These are phyloP conservation scores for Populus hybrid DNA, from an alignment of 441 rosid genomes.

Conservation along the genomic window DNA sequence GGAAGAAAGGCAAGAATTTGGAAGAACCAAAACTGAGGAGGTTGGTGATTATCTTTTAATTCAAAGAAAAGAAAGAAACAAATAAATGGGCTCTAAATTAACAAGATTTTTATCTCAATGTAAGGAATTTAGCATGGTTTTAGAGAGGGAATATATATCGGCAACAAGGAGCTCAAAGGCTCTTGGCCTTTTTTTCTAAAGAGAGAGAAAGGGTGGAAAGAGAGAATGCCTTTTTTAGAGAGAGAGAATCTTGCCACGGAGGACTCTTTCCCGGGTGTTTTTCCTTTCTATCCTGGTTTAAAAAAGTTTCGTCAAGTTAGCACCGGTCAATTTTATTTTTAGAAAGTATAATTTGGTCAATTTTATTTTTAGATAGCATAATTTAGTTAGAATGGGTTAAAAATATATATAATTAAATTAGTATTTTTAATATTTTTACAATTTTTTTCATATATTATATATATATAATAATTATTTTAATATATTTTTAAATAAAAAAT, in stretches of 20 bases:
- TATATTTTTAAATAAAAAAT: no score
- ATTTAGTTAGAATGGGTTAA: no score
- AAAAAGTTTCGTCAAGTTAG: conserved; percentile 6
- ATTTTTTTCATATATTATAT: no score
- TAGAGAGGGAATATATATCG: background rate
- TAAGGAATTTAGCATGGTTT: background rate
- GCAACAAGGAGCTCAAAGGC: conserved; percentile 16
- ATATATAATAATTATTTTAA: no score
- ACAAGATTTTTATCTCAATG: background rate
- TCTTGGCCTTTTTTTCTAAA: background rate
- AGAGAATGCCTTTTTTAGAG: background rate
- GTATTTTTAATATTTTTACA: no score
- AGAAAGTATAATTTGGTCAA: no score
- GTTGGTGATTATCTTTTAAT: background rate
- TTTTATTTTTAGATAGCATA: no score
- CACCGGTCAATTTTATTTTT: background rate
- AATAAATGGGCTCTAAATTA: background rate
- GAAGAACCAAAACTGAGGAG: no score
- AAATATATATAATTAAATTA: no score
- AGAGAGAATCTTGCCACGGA: conserved; percentile 18
- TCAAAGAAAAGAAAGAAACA: background rate
- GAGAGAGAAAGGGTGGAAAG: background rate
- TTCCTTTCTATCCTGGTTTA: background rate
- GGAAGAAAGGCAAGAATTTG: background rate
- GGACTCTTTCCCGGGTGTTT: conserved; percentile 7